Evolutionary conservation across 2,329 filamentous ascomycete species (phyloP).

Genomic region (Colletotrichum tropicicola): DNA sequence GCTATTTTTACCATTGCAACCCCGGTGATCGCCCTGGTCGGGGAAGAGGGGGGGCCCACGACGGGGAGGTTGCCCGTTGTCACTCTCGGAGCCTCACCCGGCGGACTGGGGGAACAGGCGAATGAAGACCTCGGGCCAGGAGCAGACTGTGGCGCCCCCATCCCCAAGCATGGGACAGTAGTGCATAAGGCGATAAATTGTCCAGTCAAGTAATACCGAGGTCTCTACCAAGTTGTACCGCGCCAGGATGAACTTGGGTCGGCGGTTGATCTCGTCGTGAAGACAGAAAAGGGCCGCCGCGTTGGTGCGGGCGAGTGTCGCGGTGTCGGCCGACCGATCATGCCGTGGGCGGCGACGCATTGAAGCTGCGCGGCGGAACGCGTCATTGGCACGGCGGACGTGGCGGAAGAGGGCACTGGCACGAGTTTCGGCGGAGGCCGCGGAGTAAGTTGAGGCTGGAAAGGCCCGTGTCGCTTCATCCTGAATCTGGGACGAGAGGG

Average conservation of each 20-base stretch:
- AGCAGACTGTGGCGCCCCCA: background rate
- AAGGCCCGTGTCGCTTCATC: slow-evolving; percentile 25
- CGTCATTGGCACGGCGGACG: slow-evolving; percentile 18
- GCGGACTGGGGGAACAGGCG: background rate
- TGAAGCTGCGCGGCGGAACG: slow-evolving; percentile 25
- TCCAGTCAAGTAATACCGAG: background rate
- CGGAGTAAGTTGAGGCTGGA: slow-evolving; percentile 17
- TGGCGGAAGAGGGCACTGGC: slow-evolving; percentile 27
- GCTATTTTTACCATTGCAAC: slow-evolving; percentile 26
- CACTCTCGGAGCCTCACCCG: slow-evolving; percentile 43
- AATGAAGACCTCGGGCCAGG: slow-evolving; percentile 4
- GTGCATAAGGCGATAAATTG: slow-evolving; percentile 10
- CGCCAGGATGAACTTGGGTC: background rate
- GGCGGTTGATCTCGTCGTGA: background rate
- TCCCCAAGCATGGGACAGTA: background rate
- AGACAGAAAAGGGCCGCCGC: background rate
- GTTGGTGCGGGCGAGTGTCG: background rate
- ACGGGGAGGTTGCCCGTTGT: slow-evolving; percentile 16
- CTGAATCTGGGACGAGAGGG: slow-evolving; percentile 30
- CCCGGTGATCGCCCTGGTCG: slow-evolving; percentile 22
- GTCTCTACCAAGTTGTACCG: background rate
- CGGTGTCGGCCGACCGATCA: slow-evolving; percentile 18
- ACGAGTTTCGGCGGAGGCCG: slow-evolving; percentile 27
- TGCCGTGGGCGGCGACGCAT: slow-evolving; percentile 24
- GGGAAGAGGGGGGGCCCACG: slow-evolving; percentile 6